Base-by-base conservation (phyloP, 352 stramenopile genomes). In the Pythium sukuiense region DNA sequence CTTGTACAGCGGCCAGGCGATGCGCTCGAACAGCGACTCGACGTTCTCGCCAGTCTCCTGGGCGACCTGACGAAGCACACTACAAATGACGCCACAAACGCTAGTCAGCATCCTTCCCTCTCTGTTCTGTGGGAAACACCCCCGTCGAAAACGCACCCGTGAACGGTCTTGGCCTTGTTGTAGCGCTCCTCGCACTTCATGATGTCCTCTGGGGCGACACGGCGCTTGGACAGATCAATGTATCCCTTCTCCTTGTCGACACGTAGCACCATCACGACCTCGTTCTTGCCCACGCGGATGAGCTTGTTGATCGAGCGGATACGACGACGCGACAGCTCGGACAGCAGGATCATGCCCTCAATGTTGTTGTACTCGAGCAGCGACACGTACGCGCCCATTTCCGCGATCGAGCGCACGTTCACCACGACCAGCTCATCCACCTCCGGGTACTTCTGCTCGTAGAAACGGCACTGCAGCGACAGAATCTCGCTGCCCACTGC, bases 361-460 rank as follows among this genome's bases (percentile, higher is more conserved):
- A 99, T 99, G 84, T 99, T 99, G 86, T 99, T 99, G 91, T 99
- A 99, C 85, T 99, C 98, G 54, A 99, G 88, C 46, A 99, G 87
- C 50, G 92, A 98, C 55, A 99, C 98, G 80, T 99, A 99, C 26
- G 98, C 98, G 55, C 98, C 98, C 97, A 99, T 99, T 74, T 99
- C 98, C 56, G 97, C 98, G 77, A 99, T 99, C 72, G 93, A 98
- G 45, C 94, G 92, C 73, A 97, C 90, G 70, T 97, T 93, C 45
- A 97, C 91, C 87, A 97, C 96, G 45, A 99, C 98, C 43, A 99
- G 86, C 65, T 97, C 96, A 77, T 99, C 97, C 62, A 99, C 96
- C 76, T 99, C 97, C 8, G 98, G 98, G 78, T 93, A 98, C 46
- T 87, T 81, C 56, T 96, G 85, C 76, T 97, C 89, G 70, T 97